Conservation (phyloP, 2,329 filamentous ascomycete species). For the Thelonectria discophora region DNA sequence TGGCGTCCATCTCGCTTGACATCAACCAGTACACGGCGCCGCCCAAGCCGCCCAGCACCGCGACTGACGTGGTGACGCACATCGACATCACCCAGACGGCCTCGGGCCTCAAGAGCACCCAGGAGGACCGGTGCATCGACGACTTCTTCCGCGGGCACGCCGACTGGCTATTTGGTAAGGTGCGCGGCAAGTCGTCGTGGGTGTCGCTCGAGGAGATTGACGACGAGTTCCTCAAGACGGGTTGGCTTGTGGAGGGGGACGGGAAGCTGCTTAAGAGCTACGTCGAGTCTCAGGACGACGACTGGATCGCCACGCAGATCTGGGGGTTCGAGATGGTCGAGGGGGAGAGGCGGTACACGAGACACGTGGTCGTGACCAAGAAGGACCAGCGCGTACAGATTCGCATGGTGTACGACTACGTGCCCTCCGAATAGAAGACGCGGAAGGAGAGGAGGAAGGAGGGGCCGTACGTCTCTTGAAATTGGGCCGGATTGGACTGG, state of each 20-base stretch:
- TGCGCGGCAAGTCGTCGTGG: constrained; percentile 68
- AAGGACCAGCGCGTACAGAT: constrained; percentile 57
- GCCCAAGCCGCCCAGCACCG: constrained; percentile 51
- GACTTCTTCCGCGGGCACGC: constrained; percentile 66
- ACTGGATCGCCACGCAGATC: constrained; percentile 65
- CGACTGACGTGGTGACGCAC: constrained; percentile 59
- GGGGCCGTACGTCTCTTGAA: not conserved
- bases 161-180: constrained; percentile 82
- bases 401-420: constrained; percentile 66
- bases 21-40: constrained; percentile 63
- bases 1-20: constrained; percentile 74
- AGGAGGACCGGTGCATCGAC: constrained; percentile 65
- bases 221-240: constrained; percentile 65
- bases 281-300: constrained; percentile 62
- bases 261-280: constrained; percentile 72
- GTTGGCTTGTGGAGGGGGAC: constrained; percentile 68
- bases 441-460: not conserved
- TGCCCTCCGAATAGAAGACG: constrained; percentile 32
- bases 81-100: constrained; percentile 79
- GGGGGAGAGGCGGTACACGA: constrained; percentile 61
- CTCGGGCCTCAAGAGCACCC: constrained; percentile 73
- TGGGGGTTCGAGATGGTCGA: constrained; percentile 68
- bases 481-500: not conserved
- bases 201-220: constrained; percentile 56
- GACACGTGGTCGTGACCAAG: constrained; percentile 65